Percentiles rank a stretch among this genome's conserved stretches.
Evolutionary conservation across 2,329 filamentous ascomycete species (phyloP).

Genomic region (Xylariaceae sp.): DNA sequence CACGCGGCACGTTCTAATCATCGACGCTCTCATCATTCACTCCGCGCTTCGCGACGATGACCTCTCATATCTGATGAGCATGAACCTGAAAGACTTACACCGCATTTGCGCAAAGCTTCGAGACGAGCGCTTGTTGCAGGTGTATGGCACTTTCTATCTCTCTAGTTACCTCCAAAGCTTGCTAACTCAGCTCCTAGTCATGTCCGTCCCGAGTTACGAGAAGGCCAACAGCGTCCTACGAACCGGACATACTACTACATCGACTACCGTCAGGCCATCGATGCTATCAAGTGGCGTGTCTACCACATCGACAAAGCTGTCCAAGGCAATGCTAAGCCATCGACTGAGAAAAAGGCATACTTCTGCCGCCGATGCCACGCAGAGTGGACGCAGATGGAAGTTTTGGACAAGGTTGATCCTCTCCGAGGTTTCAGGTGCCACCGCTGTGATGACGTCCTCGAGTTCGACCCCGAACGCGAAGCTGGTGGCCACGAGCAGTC

Average conservation of each 20-base stretch:
- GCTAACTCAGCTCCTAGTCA: constrained; percentile 42
- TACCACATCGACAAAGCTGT: constrained; percentile 85
- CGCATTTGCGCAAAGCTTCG: constrained; percentile 79
- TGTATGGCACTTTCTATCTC: constrained; percentile 47
- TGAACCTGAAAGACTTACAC: constrained; percentile 87
- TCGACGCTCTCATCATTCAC: constrained; percentile 72
- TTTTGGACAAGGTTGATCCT: constrained; percentile 67
- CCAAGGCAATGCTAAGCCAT: constrained; percentile 73
- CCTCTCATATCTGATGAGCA: constrained; percentile 76
- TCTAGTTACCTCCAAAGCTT: not conserved
- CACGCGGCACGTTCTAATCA: constrained; percentile 66
- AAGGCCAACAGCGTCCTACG: constrained; percentile 74
- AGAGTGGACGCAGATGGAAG: constrained; percentile 86
- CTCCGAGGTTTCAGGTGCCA: constrained; percentile 72
- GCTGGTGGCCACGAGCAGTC: constrained; percentile 68
- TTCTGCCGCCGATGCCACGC: constrained; percentile 74
- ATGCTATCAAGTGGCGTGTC: constrained; percentile 92
- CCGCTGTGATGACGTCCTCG: constrained; percentile 62
- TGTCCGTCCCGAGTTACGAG: constrained; percentile 69
- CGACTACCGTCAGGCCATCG: constrained; percentile 88
- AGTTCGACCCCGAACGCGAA: constrained; percentile 60
- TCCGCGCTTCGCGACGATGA: constrained; percentile 80
- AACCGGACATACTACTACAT: constrained; percentile 96
- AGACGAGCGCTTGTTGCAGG: constrained; percentile 78
- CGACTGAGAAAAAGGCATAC: constrained; percentile 86